These are phyloP conservation scores for Penicillium flavigenum DNA, from an alignment of 495 filamentous ascomycete species.

Conservation along the genomic window DNA sequence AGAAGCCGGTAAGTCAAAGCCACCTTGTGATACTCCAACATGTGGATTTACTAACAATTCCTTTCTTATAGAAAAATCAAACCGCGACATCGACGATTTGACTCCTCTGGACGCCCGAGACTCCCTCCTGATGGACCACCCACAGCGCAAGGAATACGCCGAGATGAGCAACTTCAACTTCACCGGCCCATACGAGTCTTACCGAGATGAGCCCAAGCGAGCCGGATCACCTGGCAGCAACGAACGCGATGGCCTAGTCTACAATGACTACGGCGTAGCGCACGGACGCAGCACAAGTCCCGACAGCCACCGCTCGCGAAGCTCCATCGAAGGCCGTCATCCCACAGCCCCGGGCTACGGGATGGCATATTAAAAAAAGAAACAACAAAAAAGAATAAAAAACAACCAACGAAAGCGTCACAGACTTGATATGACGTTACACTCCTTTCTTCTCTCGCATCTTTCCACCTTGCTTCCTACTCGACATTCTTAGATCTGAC, in stretches of 20 bases:
- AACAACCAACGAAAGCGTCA: constrained; percentile 7
- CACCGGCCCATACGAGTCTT: constrained; percentile 44
- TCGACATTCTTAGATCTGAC: constrained; percentile 14
- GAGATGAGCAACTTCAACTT: constrained; percentile 53
- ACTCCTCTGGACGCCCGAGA: constrained; percentile 90
- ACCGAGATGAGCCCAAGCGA: constrained; percentile 40
- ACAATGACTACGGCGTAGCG: constrained; percentile 38
- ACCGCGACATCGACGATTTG: constrained; percentile 79
- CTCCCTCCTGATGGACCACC: constrained; percentile 71
- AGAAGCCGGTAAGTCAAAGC: constrained; percentile 68
- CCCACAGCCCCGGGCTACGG: constrained; percentile 44
- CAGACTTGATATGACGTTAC: constrained; percentile 4
- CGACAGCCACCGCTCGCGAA: constrained; percentile 30
- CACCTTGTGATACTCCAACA: background rate
- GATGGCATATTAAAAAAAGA: constrained; percentile 35
- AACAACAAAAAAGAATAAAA: constrained; percentile 6
- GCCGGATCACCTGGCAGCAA: constrained; percentile 38
- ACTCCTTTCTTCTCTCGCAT: constrained; percentile 5
- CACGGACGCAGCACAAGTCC: constrained; percentile 41
- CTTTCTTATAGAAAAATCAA: constrained; percentile 64
- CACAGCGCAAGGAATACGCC: constrained; percentile 38
- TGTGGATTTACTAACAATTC: constrained; percentile 16
- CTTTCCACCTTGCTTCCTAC: constrained; percentile 10
- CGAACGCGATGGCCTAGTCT: constrained; percentile 42
- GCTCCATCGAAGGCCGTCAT: constrained; percentile 38